phyloP scores from a whole-genome alignment of 2,329 filamentous ascomycete species.

The Aspergillus spinulosporus region DNA sequence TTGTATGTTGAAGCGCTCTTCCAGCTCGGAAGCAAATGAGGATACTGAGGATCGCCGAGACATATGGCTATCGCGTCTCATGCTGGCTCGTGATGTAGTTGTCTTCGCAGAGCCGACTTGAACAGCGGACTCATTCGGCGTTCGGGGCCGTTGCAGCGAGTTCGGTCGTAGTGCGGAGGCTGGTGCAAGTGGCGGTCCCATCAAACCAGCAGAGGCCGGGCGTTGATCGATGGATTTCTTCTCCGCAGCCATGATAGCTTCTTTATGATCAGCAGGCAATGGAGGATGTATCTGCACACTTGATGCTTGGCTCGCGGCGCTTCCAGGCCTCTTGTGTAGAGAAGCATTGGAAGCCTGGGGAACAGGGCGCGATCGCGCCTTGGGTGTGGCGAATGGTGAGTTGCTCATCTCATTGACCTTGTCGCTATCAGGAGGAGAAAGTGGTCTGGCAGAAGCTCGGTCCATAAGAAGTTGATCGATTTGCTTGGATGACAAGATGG shows the following conservation, averaged over 20 bases:
- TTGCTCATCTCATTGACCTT: slow-evolving; percentile 29
- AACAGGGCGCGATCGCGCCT: slow-evolving; percentile 32
- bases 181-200: slow-evolving; percentile 83
- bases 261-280: slow-evolving; percentile 76
- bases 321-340: slow-evolving; percentile 63
- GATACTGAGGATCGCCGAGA: slow-evolving; percentile 83
- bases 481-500: slow-evolving; percentile 74
- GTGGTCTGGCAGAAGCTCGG: slow-evolving; percentile 43
- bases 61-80: slow-evolving; percentile 44
- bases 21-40: slow-evolving; percentile 92
- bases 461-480: slow-evolving; percentile 73
- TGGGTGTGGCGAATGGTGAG: slow-evolving; percentile 42
- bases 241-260: slow-evolving; percentile 77
- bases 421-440: slow-evolving; percentile 37
- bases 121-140: slow-evolving; percentile 56
- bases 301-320: slow-evolving; percentile 66
- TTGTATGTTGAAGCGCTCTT: slow-evolving; percentile 81
- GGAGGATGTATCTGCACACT: slow-evolving; percentile 62
- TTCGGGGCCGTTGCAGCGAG: slow-evolving; percentile 56
- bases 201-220: slow-evolving; percentile 50
- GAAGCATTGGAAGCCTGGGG: slow-evolving; percentile 35
- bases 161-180: slow-evolving; percentile 68
- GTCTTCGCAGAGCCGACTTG: slow-evolving; percentile 48
- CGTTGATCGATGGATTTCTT: slow-evolving; percentile 56
- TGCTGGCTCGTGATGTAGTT: slow-evolving; percentile 61